phyloP scores from a whole-genome alignment of 345 rosid species.

The Brassica carinata region DNA sequence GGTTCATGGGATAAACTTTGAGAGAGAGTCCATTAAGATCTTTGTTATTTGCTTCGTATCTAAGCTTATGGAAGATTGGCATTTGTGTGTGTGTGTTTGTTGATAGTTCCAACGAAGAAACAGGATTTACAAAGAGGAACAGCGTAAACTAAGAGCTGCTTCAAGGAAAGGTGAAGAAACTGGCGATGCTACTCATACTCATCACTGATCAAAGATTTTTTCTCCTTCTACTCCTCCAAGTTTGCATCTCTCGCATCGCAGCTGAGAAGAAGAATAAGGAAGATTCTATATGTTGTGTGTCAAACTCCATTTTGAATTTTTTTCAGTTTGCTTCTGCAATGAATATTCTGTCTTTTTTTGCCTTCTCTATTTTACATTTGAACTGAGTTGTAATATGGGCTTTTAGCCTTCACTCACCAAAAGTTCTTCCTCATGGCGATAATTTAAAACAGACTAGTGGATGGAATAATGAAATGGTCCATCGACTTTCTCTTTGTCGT shows the following conservation, averaged over 20 bases:
- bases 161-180: slow-evolving; percentile 57
- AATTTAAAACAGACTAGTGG: slow-evolving; percentile 14
- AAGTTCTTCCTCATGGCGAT: slow-evolving; percentile 20
- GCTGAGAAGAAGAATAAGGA: slow-evolving; percentile 38
- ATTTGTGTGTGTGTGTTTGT: not conserved
- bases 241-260: slow-evolving; percentile 12
- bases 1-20: not conserved
- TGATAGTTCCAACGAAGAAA: slow-evolving; percentile 91
- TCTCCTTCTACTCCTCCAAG: slow-evolving; percentile 10
- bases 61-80: not conserved
- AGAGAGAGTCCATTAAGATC: not conserved
- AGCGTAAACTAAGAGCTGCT: slow-evolving; percentile 89
- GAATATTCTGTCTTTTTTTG: not conserved
- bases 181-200: slow-evolving; percentile 45
- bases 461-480: not conserved
- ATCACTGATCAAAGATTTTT: slow-evolving; percentile 35
- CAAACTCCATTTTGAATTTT: slow-evolving; percentile 19
- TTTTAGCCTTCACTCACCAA: slow-evolving; percentile 17
- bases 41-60: not conserved
- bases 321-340: slow-evolving; percentile 19
- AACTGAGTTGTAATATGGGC: slow-evolving; percentile 22
- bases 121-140: slow-evolving; percentile 96
- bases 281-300: slow-evolving; percentile 23
- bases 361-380: not conserved
- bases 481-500: slow-evolving; percentile 24